Conservation (phyloP, 2,329 filamentous ascomycete genomes). For the Trichoderma simmonsii region DNA sequence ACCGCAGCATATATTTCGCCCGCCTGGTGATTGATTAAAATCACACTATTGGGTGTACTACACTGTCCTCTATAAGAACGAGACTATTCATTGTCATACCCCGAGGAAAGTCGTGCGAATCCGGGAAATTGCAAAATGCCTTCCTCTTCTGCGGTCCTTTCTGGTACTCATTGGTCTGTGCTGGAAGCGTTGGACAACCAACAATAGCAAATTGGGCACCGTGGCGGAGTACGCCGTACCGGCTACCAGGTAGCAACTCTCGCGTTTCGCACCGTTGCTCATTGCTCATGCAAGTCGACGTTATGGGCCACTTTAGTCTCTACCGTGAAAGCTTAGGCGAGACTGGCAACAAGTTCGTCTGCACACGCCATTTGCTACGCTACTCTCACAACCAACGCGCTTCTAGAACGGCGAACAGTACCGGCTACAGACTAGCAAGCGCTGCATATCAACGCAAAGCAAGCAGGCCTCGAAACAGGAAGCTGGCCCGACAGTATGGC, state of each 20-base stretch:
- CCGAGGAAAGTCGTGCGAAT: background rate
- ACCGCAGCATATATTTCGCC: background rate
- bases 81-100: background rate
- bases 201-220: background rate
- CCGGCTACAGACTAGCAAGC: background rate
- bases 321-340: background rate
- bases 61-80: background rate
- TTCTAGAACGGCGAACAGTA: conserved; percentile 10
- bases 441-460: background rate
- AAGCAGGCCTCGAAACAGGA: conserved; percentile 6
- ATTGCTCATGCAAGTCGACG: background rate
- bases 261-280: background rate
- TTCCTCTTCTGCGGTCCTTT: background rate
- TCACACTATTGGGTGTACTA: background rate
- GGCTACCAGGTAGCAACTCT: conserved; percentile 13
- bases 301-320: background rate
- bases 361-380: background rate
- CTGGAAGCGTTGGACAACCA: background rate
- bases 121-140: background rate
- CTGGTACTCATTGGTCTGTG: conserved; percentile 1
- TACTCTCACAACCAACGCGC: background rate
- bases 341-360: background rate
- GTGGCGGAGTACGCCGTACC: conserved; percentile 2
- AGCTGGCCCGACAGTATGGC: conserved; percentile 24
- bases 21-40: background rate